A percentile compares a stretch with the other conserved stretches of the same genome.
phyloP scores from a whole-genome alignment of 2,329 filamentous ascomycete species.

The Rutstroemia sp. region DNA sequence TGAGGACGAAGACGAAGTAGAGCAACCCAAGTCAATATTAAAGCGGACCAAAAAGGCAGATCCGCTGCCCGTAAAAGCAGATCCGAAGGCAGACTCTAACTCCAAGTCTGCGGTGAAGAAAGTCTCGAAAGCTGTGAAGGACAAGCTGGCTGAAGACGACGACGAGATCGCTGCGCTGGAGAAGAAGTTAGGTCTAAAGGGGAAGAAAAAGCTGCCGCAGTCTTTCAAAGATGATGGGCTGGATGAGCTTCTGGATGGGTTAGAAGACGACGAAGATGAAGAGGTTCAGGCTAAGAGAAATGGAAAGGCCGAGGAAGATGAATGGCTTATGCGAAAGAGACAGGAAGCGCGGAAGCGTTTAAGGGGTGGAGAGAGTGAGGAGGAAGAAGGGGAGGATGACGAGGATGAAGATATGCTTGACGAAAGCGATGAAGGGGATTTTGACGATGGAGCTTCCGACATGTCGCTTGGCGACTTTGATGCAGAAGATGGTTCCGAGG shows the following conservation, averaged over 20 bases:
- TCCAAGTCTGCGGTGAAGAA: slow-evolving; percentile 5
- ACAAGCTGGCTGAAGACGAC: slow-evolving; percentile 71
- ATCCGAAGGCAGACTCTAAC: slow-evolving; percentile 17
- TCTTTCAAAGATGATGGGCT: slow-evolving; percentile 77
- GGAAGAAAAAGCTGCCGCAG: slow-evolving; percentile 63
- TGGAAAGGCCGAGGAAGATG: slow-evolving; percentile 49
- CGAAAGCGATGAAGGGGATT: slow-evolving; percentile 18
- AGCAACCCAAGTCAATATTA: background rate
- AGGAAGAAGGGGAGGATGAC: slow-evolving; percentile 5
- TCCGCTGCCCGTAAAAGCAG: slow-evolving; percentile 23
- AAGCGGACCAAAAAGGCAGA: slow-evolving; percentile 1
- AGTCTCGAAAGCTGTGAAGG: slow-evolving; percentile 38
- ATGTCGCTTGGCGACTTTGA: slow-evolving; percentile 25
- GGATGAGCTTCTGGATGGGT: slow-evolving; percentile 59
- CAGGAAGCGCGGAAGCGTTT: slow-evolving; percentile 33
- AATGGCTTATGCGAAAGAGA: slow-evolving; percentile 54
- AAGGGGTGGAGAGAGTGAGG: background rate
- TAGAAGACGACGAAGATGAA: slow-evolving; percentile 48
- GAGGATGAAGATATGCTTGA: slow-evolving; percentile 7
- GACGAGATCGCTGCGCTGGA: slow-evolving; percentile 83
- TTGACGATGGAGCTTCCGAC: slow-evolving; percentile 28
- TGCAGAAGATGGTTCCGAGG: slow-evolving; percentile 22
- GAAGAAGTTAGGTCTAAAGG: slow-evolving; percentile 74
- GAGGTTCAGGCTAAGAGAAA: slow-evolving; percentile 42
- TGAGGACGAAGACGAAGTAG: slow-evolving; percentile 3